Evolutionary conservation across 2,329 filamentous ascomycete species (phyloP).

Genomic region (Amylocarpus encephaloides): DNA sequence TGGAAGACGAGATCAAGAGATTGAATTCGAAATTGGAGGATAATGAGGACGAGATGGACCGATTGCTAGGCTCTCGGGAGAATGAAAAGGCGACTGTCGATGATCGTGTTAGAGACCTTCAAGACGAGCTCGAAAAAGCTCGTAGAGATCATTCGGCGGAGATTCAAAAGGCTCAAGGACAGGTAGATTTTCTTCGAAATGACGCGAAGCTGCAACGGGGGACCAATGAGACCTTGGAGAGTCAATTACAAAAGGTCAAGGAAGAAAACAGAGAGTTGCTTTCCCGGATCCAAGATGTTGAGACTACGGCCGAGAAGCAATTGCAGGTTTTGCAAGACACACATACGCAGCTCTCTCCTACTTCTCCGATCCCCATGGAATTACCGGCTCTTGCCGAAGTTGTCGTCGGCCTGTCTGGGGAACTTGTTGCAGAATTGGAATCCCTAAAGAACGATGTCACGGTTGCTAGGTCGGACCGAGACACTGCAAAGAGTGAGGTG

Average conservation of each 20-base stretch:
- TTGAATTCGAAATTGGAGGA: slow-evolving; percentile 78
- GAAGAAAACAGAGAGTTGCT: slow-evolving; percentile 48
- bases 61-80: slow-evolving; percentile 74
- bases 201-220: slow-evolving; percentile 55
- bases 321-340: slow-evolving; percentile 51
- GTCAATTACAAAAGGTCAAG: slow-evolving; percentile 47
- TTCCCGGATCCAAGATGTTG: slow-evolving; percentile 44
- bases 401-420: slow-evolving; percentile 51
- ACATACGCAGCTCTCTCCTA: slow-evolving; percentile 51
- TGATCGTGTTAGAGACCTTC: slow-evolving; percentile 59
- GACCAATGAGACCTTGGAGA: slow-evolving; percentile 51
- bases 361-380: slow-evolving; percentile 48
- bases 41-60: slow-evolving; percentile 84
- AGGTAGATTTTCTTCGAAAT: slow-evolving; percentile 56
- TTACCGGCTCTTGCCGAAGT: slow-evolving; percentile 52
- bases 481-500: slow-evolving; percentile 49
- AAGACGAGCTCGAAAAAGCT: slow-evolving; percentile 63
- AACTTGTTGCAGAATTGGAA: slow-evolving; percentile 53
- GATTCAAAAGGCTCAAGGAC: slow-evolving; percentile 50
- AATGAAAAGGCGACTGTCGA: slow-evolving; percentile 70
- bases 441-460: slow-evolving; percentile 53
- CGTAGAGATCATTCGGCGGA: slow-evolving; percentile 53
- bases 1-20: slow-evolving; percentile 73
- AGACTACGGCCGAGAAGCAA: slow-evolving; percentile 47
- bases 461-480: slow-evolving; percentile 57